phyloP scores from a whole-genome alignment of 2,329 filamentous ascomycete species.

The Aureobasidium sp. region DNA sequence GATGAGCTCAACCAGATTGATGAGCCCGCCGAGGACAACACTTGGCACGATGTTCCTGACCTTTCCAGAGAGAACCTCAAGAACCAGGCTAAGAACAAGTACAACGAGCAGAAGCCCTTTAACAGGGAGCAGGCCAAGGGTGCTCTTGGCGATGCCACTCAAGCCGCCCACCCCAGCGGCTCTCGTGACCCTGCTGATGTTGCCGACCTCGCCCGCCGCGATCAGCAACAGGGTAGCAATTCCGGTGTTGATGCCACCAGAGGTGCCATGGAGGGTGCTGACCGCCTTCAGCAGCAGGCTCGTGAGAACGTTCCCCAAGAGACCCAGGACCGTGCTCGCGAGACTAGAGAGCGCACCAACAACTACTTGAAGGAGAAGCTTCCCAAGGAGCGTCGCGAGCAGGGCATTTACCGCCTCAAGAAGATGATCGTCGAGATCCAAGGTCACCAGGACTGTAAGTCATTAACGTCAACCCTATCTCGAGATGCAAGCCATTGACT shows the following conservation, averaged over 20 bases:
- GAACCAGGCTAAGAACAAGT: constrained; percentile 55
- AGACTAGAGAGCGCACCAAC: constrained; percentile 47
- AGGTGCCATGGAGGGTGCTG: constrained; percentile 42
- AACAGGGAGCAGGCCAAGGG: constrained; percentile 54
- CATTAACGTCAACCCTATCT: not conserved
- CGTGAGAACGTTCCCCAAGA: constrained; percentile 61
- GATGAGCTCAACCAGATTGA: constrained; percentile 74
- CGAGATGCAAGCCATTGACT: constrained; percentile 24
- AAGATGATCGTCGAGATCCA: constrained; percentile 98
- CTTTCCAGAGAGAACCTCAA: constrained; percentile 63
- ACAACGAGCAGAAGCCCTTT: constrained; percentile 51
- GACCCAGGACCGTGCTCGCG: constrained; percentile 37
- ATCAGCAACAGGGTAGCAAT: constrained; percentile 40
- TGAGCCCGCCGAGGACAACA: constrained; percentile 77
- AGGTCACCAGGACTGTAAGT: constrained; percentile 77
- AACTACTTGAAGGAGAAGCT: constrained; percentile 82
- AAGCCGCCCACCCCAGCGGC: constrained; percentile 50
- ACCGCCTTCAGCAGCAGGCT: constrained; percentile 45
- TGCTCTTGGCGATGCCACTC: constrained; percentile 50
- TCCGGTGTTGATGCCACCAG: constrained; percentile 47
- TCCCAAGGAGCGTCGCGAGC: constrained; percentile 85
- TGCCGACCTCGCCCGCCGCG: constrained; percentile 45
- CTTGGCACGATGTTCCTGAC: constrained; percentile 83
- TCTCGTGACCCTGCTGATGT: constrained; percentile 49
- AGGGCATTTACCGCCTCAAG: constrained; percentile 86